These are phyloP conservation scores for Plasmodium yoelii DNA, from an alignment of 169 alveolate genomes.

Conservation along the genomic window DNA sequence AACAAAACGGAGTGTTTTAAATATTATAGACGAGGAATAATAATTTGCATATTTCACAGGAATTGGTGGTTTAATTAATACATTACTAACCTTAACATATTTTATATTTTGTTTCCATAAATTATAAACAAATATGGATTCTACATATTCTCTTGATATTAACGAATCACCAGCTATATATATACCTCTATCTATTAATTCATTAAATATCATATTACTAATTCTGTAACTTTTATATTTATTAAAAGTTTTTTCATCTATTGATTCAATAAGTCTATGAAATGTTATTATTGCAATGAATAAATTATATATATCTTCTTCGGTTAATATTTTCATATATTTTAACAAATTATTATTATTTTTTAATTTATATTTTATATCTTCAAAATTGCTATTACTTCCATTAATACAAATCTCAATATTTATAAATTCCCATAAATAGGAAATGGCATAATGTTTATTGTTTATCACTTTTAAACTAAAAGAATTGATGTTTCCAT, in stretches of 20 bases:
- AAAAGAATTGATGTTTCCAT: no score
- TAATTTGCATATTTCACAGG: slow-evolving; percentile 35
- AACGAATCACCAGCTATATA: slow-evolving; percentile 73
- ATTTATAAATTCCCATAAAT: slow-evolving; percentile 65
- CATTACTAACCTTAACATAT: slow-evolving; percentile 62
- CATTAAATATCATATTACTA: slow-evolving; percentile 61
- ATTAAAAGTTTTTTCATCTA: slow-evolving; percentile 36
- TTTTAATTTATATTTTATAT: slow-evolving; percentile 41
- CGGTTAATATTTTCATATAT: slow-evolving; percentile 12
- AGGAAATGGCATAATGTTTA: slow-evolving; percentile 42
- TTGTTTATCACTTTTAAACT: slow-evolving; percentile 5
- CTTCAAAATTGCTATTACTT: slow-evolving; percentile 29
- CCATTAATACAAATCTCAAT: slow-evolving; percentile 48
- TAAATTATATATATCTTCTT: slow-evolving; percentile 51
- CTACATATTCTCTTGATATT: slow-evolving; percentile 59
- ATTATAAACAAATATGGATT: slow-evolving; percentile 43
- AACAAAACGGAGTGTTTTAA: slow-evolving; percentile 30
- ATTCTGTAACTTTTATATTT: slow-evolving; percentile 61
- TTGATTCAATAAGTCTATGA: slow-evolving; percentile 47
- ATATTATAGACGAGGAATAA: slow-evolving; percentile 19
- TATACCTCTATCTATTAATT: slow-evolving; percentile 27
- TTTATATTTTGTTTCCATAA: slow-evolving; percentile 56
- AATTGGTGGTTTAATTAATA: slow-evolving; percentile 38
- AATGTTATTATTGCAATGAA: slow-evolving; percentile 49
- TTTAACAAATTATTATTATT: slow-evolving; percentile 21